Base-by-base conservation (phyloP, 2,329 filamentous ascomycete species). In the Ophiostoma fasciatum region DNA sequence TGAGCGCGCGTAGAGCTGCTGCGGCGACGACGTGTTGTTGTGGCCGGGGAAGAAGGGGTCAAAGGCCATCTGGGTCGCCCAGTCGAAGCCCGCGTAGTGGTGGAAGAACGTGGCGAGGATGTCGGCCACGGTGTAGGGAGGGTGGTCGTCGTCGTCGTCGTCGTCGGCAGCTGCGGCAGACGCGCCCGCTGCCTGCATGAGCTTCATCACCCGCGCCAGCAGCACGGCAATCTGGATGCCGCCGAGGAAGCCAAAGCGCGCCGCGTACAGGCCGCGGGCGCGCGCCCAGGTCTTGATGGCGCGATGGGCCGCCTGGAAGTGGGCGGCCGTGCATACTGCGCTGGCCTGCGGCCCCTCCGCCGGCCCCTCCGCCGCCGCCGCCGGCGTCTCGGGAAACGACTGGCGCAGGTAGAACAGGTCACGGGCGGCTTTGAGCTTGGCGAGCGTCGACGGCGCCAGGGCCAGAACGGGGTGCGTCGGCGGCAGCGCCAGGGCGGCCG, bases 161-260 rank as follows among this genome's bases (percentile, higher is more conserved):
- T 7, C 20, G 9, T 27, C 27, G 5, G 17, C 38, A 2, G 14
- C 13, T 9, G 11, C 13, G 5, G 26, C 22, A 7, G 28, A n/a
- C n/a, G n/a, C 22, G 3, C 28, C 22, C 17, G n/a, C 35, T 1
- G 23, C 26, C 31, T 42, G 28, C 42, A 73, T 49, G 17, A 66
- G 49, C 50, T 81, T 80, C 51, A 65, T 67, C 1, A 81, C 55
- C 13, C 68, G 64, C 0, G 69, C 63, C 8, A 82, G 57, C 48
- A 82, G 59, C 17, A 78, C 53, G 0, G 71, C 66, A 35, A 82
- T 68, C 44, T 80, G 74, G 15, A 78, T 69, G 4, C 74, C 75
- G 6, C 72, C 67, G 1, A 82, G 58, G 41, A 72, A 76, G 0
- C 77, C 77, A 45, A 79, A 79, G 32, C 64, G 71, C 2, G 73